These are phyloP conservation scores for Candida michaelii DNA, from an alignment of 805 yeast species.

Conservation along the genomic window DNA sequence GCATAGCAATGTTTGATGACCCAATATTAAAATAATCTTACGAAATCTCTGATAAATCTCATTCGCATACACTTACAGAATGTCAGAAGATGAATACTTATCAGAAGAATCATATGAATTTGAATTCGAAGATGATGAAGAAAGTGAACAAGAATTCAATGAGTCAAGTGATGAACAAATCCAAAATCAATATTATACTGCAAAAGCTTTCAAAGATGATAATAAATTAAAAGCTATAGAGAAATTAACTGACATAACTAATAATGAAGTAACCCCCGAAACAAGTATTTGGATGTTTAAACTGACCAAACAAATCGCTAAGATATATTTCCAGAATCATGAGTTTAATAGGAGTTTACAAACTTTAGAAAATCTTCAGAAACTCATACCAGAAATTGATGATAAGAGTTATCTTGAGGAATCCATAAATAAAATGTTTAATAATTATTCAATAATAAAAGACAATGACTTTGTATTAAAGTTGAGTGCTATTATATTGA, in stretches of 20 bases:
- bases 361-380: conserved; percentile 19
- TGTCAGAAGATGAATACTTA: conserved; percentile 38
- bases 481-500: conserved; percentile 32
- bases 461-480: conserved; percentile 28
- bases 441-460: conserved; percentile 29
- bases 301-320: conserved; percentile 41
- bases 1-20: no score
- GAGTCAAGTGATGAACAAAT: conserved; percentile 21
- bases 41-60: neutral
- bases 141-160: conserved; percentile 13
- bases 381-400: conserved; percentile 22
- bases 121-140: conserved; percentile 37
- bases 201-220: conserved; percentile 39
- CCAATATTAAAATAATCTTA: no score
- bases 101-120: conserved; percentile 44
- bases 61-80: conserved; percentile 9
- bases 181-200: conserved; percentile 33
- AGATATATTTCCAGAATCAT: conserved; percentile 27
- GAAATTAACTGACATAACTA: conserved; percentile 20
- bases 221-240: conserved; percentile 24
- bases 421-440: conserved; percentile 35
- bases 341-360: conserved; percentile 24
- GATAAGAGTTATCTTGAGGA: conserved; percentile 40
- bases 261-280: conserved; percentile 15
- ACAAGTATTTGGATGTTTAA: conserved; percentile 37